These are phyloP conservation scores for Sonneratia caseolaris DNA, from an alignment of 345 rosid genomes.

Conservation along the genomic window DNA sequence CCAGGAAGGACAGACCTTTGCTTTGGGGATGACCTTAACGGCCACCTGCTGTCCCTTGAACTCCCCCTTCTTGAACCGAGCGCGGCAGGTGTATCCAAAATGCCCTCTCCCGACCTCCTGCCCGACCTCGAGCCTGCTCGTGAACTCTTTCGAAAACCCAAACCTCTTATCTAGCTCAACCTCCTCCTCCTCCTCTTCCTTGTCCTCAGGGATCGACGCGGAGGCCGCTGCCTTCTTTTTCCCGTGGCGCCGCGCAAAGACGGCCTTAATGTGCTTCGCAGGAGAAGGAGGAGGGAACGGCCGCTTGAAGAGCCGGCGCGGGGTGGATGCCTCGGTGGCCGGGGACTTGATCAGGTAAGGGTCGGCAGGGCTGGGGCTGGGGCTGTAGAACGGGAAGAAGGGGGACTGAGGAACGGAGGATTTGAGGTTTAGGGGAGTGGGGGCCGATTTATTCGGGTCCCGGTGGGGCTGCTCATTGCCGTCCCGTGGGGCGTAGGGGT, in stretches of 20 bases:
- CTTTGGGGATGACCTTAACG: slow-evolving; percentile 85
- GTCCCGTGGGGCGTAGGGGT: slow-evolving; percentile 52
- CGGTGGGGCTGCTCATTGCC: slow-evolving; percentile 22
- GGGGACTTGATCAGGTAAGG: slow-evolving; percentile 34
- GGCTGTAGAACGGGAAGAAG: slow-evolving; percentile 17
- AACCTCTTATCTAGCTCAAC: slow-evolving; percentile 74
- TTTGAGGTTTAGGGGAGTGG: slow-evolving; percentile 16
- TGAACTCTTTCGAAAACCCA: slow-evolving; percentile 74
- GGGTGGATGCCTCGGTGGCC: slow-evolving; percentile 37
- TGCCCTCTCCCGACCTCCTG: slow-evolving; percentile 96
- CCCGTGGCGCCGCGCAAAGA: slow-evolving; percentile 44
- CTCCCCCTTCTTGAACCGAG: slow-evolving; percentile 82
- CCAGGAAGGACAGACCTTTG: slow-evolving; percentile 43
- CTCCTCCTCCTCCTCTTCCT: slow-evolving; percentile 25
- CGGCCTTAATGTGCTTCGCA: slow-evolving; percentile 78
- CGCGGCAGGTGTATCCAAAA: slow-evolving; percentile 94
- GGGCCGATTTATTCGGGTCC: slow-evolving; percentile 15
- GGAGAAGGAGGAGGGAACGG: slow-evolving; percentile 92
- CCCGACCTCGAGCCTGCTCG: slow-evolving; percentile 54
- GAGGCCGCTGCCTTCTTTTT: slow-evolving; percentile 32
- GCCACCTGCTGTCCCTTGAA: slow-evolving; percentile 80
- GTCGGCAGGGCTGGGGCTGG: slow-evolving; percentile 14
- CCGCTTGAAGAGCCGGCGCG: slow-evolving; percentile 52
- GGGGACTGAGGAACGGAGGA: slow-evolving; percentile 9
- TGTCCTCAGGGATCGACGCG: slow-evolving; percentile 34